These are phyloP conservation scores for Raddia distichophylla DNA, from an alignment of 176 grass and related monocot genomes.

Conservation along the genomic window DNA sequence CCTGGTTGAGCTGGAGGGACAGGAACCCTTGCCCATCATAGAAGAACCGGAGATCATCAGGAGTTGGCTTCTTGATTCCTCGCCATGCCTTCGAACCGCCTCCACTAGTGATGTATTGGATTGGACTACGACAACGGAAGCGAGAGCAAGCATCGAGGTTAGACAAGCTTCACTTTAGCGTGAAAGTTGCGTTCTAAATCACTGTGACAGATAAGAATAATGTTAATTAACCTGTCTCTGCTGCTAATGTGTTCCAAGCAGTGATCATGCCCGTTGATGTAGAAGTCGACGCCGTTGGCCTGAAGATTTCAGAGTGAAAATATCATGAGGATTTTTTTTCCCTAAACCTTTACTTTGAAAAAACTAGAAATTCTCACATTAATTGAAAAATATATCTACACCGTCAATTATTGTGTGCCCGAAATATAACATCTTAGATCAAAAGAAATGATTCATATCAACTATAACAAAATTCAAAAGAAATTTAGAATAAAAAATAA, in stretches of 20 bases:
- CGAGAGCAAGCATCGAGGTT: not conserved
- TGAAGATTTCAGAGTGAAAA: slow-evolving; percentile 13
- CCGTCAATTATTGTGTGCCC: too few species aligned
- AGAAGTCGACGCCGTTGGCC: slow-evolving; percentile 61
- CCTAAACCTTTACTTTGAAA: not conserved
- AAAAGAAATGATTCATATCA: too few species aligned
- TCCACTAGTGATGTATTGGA: slow-evolving; percentile 91
- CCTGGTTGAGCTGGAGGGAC: slow-evolving; percentile 65
- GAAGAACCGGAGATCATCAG: slow-evolving; percentile 72
- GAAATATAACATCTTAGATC: too few species aligned
- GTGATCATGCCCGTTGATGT: slow-evolving; percentile 93
- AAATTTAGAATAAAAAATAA: too few species aligned
- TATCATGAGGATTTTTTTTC: not conserved
- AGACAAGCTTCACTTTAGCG: not conserved
- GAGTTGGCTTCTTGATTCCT: slow-evolving; percentile 58
- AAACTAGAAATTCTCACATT: too few species aligned
- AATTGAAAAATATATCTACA: too few species aligned
- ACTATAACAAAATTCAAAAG: too few species aligned
- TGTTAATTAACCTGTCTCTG: slow-evolving; percentile 71
- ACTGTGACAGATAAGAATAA: not conserved
- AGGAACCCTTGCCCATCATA: slow-evolving; percentile 92
- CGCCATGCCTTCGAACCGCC: slow-evolving; percentile 89
- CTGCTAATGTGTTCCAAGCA: slow-evolving; percentile 96
- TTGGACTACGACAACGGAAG: slow-evolving; percentile 48
- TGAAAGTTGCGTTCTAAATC: not conserved